Evolutionary conservation across 805 yeast genomes (phyloP).

Genomic region (Suhomyces pyralidae): DNA sequence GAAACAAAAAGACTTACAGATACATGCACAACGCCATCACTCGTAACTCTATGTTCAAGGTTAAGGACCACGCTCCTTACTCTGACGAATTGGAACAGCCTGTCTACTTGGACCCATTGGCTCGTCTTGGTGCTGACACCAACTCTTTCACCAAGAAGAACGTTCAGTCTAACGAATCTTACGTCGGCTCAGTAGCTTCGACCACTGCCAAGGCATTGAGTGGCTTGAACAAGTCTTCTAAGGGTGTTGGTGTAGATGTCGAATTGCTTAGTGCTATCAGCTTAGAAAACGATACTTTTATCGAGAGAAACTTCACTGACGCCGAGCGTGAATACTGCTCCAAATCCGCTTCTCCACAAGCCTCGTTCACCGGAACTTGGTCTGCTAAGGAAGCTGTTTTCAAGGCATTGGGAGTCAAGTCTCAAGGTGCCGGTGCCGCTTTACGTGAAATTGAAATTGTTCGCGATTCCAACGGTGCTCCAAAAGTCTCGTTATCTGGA

Average conservation of each 20-base stretch:
- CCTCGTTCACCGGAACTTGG: conserved; percentile 98
- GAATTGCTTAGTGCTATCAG: conserved; percentile 82
- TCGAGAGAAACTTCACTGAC: conserved; percentile 87
- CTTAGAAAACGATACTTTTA: conserved; percentile 82
- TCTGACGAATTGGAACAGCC: conserved; percentile 79
- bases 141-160: conserved; percentile 48
- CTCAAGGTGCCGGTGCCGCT: conserved; percentile 94
- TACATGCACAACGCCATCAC: conserved; percentile 95
- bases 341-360: conserved; percentile 70
- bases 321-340: conserved; percentile 77
- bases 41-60: conserved; percentile 84
- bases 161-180: conserved; percentile 46
- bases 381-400: conserved; percentile 99
- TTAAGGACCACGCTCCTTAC: conserved; percentile 94
- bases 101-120: conserved; percentile 95
- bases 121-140: conserved; percentile 54
- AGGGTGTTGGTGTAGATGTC: conserved; percentile 95
- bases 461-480: conserved; percentile 74
- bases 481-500: conserved; percentile 74
- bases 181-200: conserved; percentile 46
- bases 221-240: conserved; percentile 53
- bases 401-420: conserved; percentile 85
- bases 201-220: conserved; percentile 64
- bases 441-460: conserved; percentile 85
- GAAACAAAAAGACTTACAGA: conserved; percentile 88